Evolutionary conservation across 2,329 filamentous ascomycete species (phyloP), one percentile per base, ranked within the genome.

Genomic region (Apiospora kogelbergensis): DNA sequence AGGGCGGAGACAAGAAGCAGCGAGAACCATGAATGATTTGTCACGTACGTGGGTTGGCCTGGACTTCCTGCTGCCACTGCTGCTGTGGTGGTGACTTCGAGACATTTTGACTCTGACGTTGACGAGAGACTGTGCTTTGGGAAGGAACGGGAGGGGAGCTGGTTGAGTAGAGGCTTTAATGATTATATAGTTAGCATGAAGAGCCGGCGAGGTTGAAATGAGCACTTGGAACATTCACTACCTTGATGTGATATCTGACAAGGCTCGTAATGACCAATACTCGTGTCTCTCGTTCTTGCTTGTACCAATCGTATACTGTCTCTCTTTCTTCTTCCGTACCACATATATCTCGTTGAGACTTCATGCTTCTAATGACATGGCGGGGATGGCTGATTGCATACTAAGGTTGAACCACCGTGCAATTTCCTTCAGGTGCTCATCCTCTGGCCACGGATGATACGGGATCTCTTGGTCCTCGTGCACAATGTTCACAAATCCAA

Each of bases 331-430:
- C n/a, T n/a, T n/a, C n/a, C n/a, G n/a, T n/a, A n/a, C n/a, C n/a
- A n/a, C n/a, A n/a, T n/a, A n/a, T n/a, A n/a, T n/a, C n/a, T n/a
- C n/a, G n/a, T n/a, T n/a, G n/a, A n/a, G n/a, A n/a, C n/a, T n/a
- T n/a, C n/a, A n/a, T n/a, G n/a, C n/a, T n/a, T n/a, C 46, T 75
- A 96, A 80, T 72, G 90, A 91, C 74, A 97, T 83, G 15, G 90
- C 89, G 74, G 94, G 88, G 65, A 97, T 81, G 33, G 92, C 91
- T 76, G 93, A 89, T 13, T 87, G 90, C 73, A 97, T 84, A 46
- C 90, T 91, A 30, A 95, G 83, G 76, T 95, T 94, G 81, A 97
- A 97, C 92, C 93, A 97, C 69, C 90, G 86, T 40, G 92, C 93
- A 67, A 94, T 86, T 60, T 91, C 87, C 71, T 89, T 90, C 73